phyloP scores from a whole-genome alignment of 1,284 basidiomycete genomes.

The Irpex rosettiformis region DNA sequence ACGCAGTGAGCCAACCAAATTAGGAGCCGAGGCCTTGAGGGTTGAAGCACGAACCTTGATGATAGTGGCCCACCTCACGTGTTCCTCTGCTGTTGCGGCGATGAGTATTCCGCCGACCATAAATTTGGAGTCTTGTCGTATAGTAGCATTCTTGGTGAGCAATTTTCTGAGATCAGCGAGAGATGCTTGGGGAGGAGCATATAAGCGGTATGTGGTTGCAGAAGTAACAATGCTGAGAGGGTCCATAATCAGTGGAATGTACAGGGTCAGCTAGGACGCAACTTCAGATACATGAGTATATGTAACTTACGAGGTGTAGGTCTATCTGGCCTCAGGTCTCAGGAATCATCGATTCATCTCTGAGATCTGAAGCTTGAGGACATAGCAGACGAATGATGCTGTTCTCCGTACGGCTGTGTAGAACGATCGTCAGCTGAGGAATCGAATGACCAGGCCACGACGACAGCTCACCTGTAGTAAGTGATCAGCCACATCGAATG shows the following conservation, averaged over 20 bases:
- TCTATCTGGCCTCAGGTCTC: too few species aligned
- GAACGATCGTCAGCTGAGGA: too few species aligned
- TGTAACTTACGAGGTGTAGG: too few species aligned
- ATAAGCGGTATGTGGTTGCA: not conserved
- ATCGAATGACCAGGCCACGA: too few species aligned
- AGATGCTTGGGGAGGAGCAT: not conserved
- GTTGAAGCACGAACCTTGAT: not conserved
- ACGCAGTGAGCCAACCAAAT: not conserved
- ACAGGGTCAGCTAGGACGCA: not conserved
- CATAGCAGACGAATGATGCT: too few species aligned
- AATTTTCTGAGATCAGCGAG: not conserved
- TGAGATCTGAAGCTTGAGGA: too few species aligned
- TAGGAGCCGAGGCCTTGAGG: not conserved
- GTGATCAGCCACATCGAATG: too few species aligned
- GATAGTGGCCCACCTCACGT: not conserved
- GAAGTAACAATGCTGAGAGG: not conserved
- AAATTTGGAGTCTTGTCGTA: not conserved
- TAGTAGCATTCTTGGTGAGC: not conserved
- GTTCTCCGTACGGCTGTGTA: too few species aligned
- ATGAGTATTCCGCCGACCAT: not conserved
- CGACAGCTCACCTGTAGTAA: too few species aligned
- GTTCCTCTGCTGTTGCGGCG: not conserved
- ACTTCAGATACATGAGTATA: not conserved
- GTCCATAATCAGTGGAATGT: not conserved
- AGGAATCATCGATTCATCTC: too few species aligned